Evolutionary conservation across 441 rosid species (phyloP).

Genomic region (Pelargonium australe): DNA sequence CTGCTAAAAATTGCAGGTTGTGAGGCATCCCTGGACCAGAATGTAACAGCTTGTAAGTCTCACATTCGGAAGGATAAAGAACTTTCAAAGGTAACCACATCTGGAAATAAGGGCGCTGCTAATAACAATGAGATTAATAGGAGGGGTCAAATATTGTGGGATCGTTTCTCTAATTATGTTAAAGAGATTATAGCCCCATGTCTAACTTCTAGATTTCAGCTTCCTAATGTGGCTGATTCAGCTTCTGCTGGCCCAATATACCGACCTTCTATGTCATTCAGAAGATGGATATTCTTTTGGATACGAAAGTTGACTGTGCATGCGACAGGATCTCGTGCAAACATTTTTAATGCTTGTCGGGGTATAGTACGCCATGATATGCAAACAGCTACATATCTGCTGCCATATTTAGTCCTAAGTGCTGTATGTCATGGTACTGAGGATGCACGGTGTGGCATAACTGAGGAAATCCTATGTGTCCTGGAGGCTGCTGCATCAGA

Average conservation of each 20-base stretch:
- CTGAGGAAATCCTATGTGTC: slow-evolving; percentile 82
- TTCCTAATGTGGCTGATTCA: slow-evolving; percentile 74
- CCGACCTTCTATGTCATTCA: slow-evolving; percentile 90
- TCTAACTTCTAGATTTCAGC: slow-evolving; percentile 95
- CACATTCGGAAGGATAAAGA: slow-evolving; percentile 37
- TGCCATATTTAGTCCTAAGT: slow-evolving; percentile 88
- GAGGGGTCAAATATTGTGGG: slow-evolving; percentile 96
- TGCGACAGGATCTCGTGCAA: slow-evolving; percentile 87
- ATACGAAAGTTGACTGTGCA: slow-evolving; percentile 78
- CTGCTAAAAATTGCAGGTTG: slow-evolving; percentile 96
- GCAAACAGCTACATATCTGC: slow-evolving; percentile 85
- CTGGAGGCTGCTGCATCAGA: slow-evolving; percentile 89
- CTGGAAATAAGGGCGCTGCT: slow-evolving; percentile 32
- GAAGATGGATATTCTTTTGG: slow-evolving; percentile 96
- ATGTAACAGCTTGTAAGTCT: slow-evolving; percentile 41
- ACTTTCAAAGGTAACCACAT: slow-evolving; percentile 24
- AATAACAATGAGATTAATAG: slow-evolving; percentile 39
- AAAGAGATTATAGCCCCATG: slow-evolving; percentile 98
- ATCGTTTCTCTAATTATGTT: slow-evolving; percentile 83
- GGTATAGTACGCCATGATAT: slow-evolving; percentile 97
- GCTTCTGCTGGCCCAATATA: slow-evolving; percentile 76
- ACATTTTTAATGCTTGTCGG: slow-evolving; percentile 88
- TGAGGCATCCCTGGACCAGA: slow-evolving; percentile 87
- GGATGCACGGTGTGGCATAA: slow-evolving; percentile 80
- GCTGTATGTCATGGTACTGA: slow-evolving; percentile 89